Evolutionary conservation across 2,329 filamentous ascomycete genomes (phyloP).

Genomic region (Verticillium alfalfae): DNA sequence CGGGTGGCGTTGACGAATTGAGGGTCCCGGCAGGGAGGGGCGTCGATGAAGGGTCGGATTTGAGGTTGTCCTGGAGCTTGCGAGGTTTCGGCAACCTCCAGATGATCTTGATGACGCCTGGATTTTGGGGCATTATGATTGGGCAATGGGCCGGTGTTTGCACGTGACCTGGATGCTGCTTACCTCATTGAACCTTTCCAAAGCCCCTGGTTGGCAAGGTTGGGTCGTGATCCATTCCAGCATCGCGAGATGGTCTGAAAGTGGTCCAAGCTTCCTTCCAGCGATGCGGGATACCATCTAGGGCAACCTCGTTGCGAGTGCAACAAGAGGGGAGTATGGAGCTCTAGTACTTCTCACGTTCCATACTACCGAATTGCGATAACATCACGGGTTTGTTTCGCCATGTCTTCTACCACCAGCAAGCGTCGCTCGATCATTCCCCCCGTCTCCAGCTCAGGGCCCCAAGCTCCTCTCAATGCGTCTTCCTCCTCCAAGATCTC

Average conservation of each 20-base stretch:
- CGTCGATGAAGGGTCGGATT: neutral
- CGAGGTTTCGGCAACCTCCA: neutral
- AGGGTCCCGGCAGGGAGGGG: neutral
- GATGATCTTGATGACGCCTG: neutral
- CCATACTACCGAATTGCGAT: neutral
- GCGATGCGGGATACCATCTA: neutral
- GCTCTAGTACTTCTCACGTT: too few relatives aligned
- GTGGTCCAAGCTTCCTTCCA: neutral
- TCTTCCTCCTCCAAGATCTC: conserved; percentile 56
- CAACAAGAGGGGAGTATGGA: neutral
- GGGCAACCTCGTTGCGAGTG: neutral
- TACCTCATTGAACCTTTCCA: neutral
- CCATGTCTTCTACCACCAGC: conserved; percentile 29
- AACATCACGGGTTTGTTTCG: conserved; percentile 3
- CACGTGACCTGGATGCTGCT: neutral
- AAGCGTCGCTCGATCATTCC: conserved; percentile 55
- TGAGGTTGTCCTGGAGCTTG: neutral
- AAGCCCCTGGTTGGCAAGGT: too few relatives aligned
- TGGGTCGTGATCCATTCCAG: neutral
- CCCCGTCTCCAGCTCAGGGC: conserved; percentile 44
- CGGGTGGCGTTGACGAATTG: neutral
- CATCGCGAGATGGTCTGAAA: neutral
- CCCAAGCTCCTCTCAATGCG: conserved; percentile 57
- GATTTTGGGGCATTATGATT: neutral
- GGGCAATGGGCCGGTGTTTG: neutral